Conservation (phyloP, 441 rosid species). For the Pelargonium fulgidum region DNA sequence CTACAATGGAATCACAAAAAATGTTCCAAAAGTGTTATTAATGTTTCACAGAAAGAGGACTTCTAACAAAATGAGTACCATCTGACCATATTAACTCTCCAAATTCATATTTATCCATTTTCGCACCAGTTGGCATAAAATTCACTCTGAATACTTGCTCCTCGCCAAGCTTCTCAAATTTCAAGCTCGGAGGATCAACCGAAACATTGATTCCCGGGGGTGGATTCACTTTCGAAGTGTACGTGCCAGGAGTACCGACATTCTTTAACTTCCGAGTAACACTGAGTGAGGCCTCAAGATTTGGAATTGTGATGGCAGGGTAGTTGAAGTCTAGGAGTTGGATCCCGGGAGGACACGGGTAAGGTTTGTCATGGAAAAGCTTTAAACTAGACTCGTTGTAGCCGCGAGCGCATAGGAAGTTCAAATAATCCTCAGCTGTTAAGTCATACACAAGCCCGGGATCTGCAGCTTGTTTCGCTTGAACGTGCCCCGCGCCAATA, state of each 20-base stretch:
- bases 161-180: neutral
- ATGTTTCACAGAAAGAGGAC: neutral
- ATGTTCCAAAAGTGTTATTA: neutral
- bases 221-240: neutral
- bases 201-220: neutral
- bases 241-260: neutral
- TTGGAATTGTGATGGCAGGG: neutral
- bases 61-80: neutral
- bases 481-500: no score
- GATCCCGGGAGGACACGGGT: no score
- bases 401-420: neutral
- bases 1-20: no score
- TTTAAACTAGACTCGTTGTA: no score
- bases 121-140: neutral
- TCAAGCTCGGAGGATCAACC: neutral
- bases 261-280: no score
- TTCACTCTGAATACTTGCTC: neutral
- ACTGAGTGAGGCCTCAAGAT: no score
- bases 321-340: no score
- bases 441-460: no score
- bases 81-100: slow-evolving; percentile 1
- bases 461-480: no score
- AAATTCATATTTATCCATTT: neutral
- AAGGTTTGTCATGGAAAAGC: no score
- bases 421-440: no score